Percentiles rank a stretch among this genome's conserved stretches.
phyloP scores from a whole-genome alignment of 176 grass and related monocot species.

The Oryza coarctata region DNA sequence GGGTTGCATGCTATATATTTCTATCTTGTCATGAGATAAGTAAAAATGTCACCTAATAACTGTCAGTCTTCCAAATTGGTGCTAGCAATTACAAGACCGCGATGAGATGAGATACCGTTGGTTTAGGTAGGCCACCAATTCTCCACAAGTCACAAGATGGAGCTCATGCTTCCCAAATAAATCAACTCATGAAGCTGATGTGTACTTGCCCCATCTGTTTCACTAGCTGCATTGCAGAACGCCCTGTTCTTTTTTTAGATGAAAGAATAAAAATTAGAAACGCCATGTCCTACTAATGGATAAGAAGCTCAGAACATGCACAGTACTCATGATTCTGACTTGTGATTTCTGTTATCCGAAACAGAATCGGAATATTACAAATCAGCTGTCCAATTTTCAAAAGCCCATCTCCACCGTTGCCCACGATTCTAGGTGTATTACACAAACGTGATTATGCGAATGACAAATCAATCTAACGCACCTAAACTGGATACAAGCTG shows the following conservation, averaged over 20 bases:
- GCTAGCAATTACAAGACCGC: neutral
- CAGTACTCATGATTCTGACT: neutral
- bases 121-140: conserved; percentile 35
- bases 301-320: conserved; percentile 17
- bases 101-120: conserved; percentile 2
- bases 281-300: neutral
- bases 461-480: too few species aligned
- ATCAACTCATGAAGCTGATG: conserved; percentile 19
- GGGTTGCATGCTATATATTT: neutral
- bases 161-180: neutral
- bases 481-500: too few species aligned
- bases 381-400: neutral
- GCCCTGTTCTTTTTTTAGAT: neutral
- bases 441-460: too few species aligned
- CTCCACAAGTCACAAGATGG: neutral
- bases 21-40: neutral
- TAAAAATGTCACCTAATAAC: conserved; percentile 14
- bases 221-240: conserved; percentile 7
- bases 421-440: too few species aligned
- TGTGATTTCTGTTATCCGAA: neutral
- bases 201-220: conserved; percentile 29
- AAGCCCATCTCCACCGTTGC: too few species aligned
- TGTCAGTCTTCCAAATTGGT: neutral
- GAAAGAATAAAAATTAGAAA: neutral
- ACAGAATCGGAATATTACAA: neutral